Percentiles rank a stretch among this genome's conserved stretches.
Conservation (phyloP, 352 stramenopile genomes). For the Elongisporangium anandrum region DNA sequence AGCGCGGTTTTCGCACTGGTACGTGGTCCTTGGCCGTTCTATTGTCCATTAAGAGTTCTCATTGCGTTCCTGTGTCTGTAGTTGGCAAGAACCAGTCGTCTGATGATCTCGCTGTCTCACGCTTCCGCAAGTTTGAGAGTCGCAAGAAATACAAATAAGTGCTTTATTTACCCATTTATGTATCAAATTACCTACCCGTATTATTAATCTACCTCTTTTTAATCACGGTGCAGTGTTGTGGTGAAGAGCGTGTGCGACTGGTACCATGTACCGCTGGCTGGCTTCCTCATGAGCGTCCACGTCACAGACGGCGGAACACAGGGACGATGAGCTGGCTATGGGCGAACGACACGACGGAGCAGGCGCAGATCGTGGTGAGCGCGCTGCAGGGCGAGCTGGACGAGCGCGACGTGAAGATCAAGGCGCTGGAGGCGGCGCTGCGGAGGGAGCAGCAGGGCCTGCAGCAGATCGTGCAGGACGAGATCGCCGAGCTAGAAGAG, state of each 20-base stretch:
- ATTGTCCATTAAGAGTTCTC: slow-evolving; percentile 5
- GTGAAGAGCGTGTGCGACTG: neutral
- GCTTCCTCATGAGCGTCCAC: neutral
- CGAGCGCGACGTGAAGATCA: slow-evolving; percentile 76
- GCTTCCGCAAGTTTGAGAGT: slow-evolving; percentile 75
- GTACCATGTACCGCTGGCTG: neutral
- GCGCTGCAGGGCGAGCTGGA: slow-evolving; percentile 78
- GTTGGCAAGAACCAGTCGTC: slow-evolving; percentile 59
- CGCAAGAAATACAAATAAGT: slow-evolving; percentile 31
- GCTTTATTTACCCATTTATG: neutral
- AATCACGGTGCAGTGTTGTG: neutral
- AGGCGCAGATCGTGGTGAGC: slow-evolving; percentile 82
- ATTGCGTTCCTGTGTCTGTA: slow-evolving; percentile 3
- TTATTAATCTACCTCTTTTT: neutral
- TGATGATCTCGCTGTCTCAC: slow-evolving; percentile 55
- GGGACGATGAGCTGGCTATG: slow-evolving; percentile 73
- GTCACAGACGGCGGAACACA: neutral
- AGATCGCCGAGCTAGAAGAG: slow-evolving; percentile 64
- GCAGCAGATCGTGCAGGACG: slow-evolving; percentile 43
- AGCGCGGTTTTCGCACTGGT: slow-evolving; percentile 60
- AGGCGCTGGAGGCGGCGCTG: slow-evolving; percentile 68
- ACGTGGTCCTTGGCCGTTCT: neutral
- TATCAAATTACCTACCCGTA: neutral
- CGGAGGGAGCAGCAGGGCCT: slow-evolving; percentile 75
- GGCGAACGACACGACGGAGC: slow-evolving; percentile 81